Evolutionary conservation across 768 basidiomycete genomes (phyloP).

Genomic region (Hygrophorus pudorinus): DNA sequence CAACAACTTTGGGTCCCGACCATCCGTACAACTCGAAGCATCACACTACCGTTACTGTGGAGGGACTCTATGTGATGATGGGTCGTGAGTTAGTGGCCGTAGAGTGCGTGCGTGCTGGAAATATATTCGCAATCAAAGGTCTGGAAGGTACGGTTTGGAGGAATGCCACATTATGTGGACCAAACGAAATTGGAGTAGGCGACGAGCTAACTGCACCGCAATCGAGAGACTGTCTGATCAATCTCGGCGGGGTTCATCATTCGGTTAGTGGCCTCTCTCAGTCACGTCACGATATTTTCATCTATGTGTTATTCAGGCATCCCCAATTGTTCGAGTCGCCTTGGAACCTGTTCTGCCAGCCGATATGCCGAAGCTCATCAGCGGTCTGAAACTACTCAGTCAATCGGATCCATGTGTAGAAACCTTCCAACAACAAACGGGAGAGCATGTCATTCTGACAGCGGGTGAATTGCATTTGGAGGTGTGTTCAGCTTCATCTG

Average conservation of each 20-base stretch:
- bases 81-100: slow-evolving; percentile 87
- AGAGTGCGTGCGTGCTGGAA: slow-evolving; percentile 77
- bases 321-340: slow-evolving; percentile 93
- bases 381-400: slow-evolving; percentile 78
- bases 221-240: slow-evolving; percentile 52
- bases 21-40: slow-evolving; percentile 64
- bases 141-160: slow-evolving; percentile 86
- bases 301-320: slow-evolving; percentile 33
- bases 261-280: slow-evolving; percentile 34
- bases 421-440: slow-evolving; percentile 93
- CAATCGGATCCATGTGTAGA: slow-evolving; percentile 97
- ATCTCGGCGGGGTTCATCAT: slow-evolving; percentile 64
- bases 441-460: slow-evolving; percentile 93
- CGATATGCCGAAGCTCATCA: slow-evolving; percentile 84
- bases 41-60: slow-evolving; percentile 49
- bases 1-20: slow-evolving; percentile 43
- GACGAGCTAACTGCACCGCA: slow-evolving; percentile 21
- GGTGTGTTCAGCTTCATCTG: slow-evolving; percentile 31
- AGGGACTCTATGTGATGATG: slow-evolving; percentile 94
- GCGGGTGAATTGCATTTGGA: slow-evolving; percentile 96
- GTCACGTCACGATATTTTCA: slow-evolving; percentile 2
- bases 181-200: slow-evolving; percentile 33
- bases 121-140: slow-evolving; percentile 88
- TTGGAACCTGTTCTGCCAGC: slow-evolving; percentile 75
- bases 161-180: slow-evolving; percentile 81